These are phyloP conservation scores for Papilionanthe hybrid DNA, from an alignment of 116 monocot genomes.

Conservation along the genomic window DNA sequence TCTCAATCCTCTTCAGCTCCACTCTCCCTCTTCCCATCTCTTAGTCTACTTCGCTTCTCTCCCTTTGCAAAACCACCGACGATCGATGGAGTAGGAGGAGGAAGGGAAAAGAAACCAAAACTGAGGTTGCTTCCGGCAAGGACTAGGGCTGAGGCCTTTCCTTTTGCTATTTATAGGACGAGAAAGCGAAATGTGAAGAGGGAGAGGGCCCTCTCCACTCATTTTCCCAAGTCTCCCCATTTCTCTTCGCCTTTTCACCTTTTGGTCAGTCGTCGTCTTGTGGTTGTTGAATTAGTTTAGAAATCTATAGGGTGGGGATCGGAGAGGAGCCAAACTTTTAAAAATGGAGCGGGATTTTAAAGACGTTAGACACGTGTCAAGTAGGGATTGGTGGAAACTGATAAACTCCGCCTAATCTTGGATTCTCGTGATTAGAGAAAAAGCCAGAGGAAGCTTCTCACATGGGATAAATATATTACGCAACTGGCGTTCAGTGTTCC, in stretches of 20 bases:
- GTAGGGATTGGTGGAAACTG: not conserved
- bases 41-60: not conserved
- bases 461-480: not conserved
- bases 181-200: constrained; percentile 11
- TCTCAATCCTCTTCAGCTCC: constrained; percentile 77
- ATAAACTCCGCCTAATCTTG: not conserved
- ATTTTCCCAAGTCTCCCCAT: constrained; percentile 4
- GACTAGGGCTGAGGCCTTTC: constrained; percentile 5
- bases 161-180: constrained; percentile 7
- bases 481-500: not conserved
- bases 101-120: not conserved
- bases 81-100: not conserved
- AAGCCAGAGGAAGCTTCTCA: constrained; percentile 2
- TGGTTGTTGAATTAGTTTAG: constrained; percentile 3
- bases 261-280: constrained; percentile 10
- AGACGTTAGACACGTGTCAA: not conserved
- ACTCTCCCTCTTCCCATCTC: constrained; percentile 75
- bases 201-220: not conserved
- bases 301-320: not conserved
- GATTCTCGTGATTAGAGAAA: not conserved
- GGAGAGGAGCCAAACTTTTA: not conserved
- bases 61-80: not conserved
- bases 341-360: constrained; percentile 4
- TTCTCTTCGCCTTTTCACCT: constrained; percentile 7
- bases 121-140: not conserved